Conservation (phyloP, 768 basidiomycete species). For the Galerina sulciceps region DNA sequence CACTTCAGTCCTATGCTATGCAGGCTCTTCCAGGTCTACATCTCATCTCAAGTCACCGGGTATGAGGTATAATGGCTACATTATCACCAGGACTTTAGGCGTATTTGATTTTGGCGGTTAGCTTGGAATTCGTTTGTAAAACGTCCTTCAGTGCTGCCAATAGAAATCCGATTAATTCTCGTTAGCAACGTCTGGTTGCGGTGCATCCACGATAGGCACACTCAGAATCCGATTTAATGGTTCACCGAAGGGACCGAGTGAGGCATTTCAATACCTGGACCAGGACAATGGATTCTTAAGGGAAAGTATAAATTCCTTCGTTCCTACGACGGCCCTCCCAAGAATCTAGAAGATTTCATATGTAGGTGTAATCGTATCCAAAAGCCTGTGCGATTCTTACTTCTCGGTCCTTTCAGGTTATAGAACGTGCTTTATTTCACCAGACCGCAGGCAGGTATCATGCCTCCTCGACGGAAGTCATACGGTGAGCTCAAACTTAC, state of each 20-base stretch:
- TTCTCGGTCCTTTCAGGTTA: conserved; percentile 3
- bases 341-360: conserved; percentile 20
- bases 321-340: conserved; percentile 14
- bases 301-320: conserved; percentile 20
- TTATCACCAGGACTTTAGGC: too few relatives aligned
- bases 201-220: conserved; percentile 10
- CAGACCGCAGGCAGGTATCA: not conserved
- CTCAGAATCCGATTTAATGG: conserved; percentile 16
- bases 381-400: conserved; percentile 5
- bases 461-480: conserved; percentile 11
- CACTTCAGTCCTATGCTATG: too few relatives aligned
- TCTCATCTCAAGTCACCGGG: too few relatives aligned
- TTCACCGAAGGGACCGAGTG: conserved; percentile 22
- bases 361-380: conserved; percentile 5
- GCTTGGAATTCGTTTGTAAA: too few relatives aligned
- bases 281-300: conserved; percentile 15
- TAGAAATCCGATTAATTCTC: not conserved
- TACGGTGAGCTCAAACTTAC: not conserved
- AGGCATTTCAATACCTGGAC: conserved; percentile 12
- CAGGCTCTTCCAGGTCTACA: too few relatives aligned
- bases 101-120: too few relatives aligned
- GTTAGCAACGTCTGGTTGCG: conserved; percentile 17
- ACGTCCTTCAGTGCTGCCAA: not conserved
- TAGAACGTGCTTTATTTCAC: not conserved
- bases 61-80: too few relatives aligned